Evolutionary conservation across 2,329 filamentous ascomycete species (phyloP).

Genomic region (Diplodia sapinea): DNA sequence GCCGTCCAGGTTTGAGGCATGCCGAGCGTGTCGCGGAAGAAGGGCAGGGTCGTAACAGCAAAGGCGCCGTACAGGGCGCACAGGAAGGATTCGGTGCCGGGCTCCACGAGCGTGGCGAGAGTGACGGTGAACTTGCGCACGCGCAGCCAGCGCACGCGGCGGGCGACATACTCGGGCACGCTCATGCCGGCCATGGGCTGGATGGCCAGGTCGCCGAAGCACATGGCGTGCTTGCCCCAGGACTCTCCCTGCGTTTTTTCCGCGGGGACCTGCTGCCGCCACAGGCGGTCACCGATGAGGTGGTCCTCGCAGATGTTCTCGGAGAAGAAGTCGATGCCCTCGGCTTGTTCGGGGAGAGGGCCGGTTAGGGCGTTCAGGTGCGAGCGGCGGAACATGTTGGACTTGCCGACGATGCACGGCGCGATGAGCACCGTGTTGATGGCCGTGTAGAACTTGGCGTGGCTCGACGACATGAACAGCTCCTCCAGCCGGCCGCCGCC

Average conservation of each 20-base stretch:
- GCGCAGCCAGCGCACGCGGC: conserved; percentile 86
- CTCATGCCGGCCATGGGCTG: conserved; percentile 88
- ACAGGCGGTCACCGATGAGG: conserved; percentile 88
- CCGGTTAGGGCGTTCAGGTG: conserved; percentile 78
- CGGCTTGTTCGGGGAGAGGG: conserved; percentile 58
- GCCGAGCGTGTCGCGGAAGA: conserved; percentile 59
- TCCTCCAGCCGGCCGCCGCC: conserved; percentile 87
- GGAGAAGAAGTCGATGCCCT: conserved; percentile 90
- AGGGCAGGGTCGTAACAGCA: conserved; percentile 74
- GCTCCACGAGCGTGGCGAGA: conserved; percentile 87
- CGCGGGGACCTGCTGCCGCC: conserved; percentile 66
- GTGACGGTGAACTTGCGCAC: conserved; percentile 95
- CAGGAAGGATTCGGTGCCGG: conserved; percentile 85
- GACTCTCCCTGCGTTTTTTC: conserved; percentile 40
- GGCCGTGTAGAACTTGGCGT: conserved; percentile 96
- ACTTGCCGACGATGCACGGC: conserved; percentile 94
- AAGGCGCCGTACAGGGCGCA: conserved; percentile 83
- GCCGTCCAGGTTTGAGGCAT: conserved; percentile 70
- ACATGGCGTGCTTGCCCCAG: conserved; percentile 79
- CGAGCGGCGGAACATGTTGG: conserved; percentile 95
- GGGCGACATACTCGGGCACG: conserved; percentile 75
- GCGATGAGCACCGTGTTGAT: conserved; percentile 93
- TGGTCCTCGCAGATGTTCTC: conserved; percentile 98
- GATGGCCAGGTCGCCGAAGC: conserved; percentile 84
- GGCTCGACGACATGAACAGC: conserved; percentile 89